Conservation (phyloP, 306 rosid species). For the Benincasa hispida region DNA sequence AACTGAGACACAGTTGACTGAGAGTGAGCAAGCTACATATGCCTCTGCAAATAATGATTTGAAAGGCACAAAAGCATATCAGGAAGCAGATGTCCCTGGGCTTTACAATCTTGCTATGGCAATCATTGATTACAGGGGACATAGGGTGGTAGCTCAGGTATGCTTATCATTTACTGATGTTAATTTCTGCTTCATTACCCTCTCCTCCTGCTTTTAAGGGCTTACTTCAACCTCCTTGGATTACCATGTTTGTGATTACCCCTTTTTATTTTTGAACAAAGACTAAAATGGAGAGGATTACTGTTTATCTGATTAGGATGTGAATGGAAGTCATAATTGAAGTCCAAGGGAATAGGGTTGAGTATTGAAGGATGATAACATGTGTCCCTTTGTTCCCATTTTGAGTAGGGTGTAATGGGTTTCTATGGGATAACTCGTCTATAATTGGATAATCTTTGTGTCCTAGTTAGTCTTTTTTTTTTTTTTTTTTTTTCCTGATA, state of each 20-base stretch:
- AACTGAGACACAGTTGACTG: slow-evolving; percentile 57
- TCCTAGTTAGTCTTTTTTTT: too few species aligned
- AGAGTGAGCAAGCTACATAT: slow-evolving; percentile 96
- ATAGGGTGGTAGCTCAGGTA: slow-evolving; percentile 99
- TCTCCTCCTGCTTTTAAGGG: not conserved
- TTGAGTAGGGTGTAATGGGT: not conserved
- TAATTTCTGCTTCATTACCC: not conserved
- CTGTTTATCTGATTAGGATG: not conserved
- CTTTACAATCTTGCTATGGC: slow-evolving; percentile 96
- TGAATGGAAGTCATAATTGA: not conserved
- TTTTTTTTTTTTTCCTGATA: too few species aligned
- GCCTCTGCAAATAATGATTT: slow-evolving; percentile 99
- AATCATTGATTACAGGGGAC: slow-evolving; percentile 93
- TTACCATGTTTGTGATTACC: not conserved
- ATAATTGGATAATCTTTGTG: too few species aligned
- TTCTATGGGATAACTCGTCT: not conserved
- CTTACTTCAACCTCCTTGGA: not conserved
- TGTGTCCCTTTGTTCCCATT: not conserved
- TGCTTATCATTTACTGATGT: not conserved
- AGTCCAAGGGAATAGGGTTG: not conserved
- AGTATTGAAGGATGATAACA: not conserved
- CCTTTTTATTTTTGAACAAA: not conserved
- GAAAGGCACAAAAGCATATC: slow-evolving; percentile 97
- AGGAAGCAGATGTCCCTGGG: slow-evolving; percentile 95
- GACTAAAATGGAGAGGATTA: not conserved